These are phyloP conservation scores for Colletotrichum siamense DNA, from an alignment of 2,329 filamentous ascomycete species.

Conservation along the genomic window DNA sequence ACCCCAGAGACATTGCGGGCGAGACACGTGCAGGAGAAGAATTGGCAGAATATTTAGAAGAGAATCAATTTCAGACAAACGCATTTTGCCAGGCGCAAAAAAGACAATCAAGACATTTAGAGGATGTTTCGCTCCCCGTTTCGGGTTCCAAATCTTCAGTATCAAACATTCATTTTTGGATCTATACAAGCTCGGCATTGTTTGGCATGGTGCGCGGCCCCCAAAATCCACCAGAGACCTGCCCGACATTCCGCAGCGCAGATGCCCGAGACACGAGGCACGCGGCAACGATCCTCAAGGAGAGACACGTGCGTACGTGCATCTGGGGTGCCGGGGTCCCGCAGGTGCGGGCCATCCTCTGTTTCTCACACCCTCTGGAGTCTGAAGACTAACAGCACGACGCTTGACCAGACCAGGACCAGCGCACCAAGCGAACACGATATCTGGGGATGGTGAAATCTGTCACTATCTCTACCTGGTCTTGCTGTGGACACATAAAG, in stretches of 20 bases:
- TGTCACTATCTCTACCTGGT: neutral
- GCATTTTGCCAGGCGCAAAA: slow-evolving; percentile 10
- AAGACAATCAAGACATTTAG: neutral
- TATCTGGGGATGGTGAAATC: neutral
- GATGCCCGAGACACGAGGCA: neutral
- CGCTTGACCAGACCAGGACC: neutral
- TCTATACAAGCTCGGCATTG: neutral
- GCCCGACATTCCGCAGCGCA: neutral
- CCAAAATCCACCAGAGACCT: neutral
- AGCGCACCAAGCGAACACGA: neutral
- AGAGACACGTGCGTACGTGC: neutral
- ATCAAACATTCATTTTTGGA: neutral
- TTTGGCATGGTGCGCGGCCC: neutral
- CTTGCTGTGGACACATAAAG: slow-evolving; percentile 79
- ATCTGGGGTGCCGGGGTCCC: neutral
- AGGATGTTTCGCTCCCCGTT: neutral
- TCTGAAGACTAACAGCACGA: neutral
- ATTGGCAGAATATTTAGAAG: neutral
- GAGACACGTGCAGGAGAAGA: neutral
- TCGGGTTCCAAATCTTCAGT: neutral
- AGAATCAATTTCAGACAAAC: neutral
- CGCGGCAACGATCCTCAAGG: neutral
- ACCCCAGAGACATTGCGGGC: neutral
- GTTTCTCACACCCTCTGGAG: neutral
- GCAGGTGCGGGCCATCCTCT: neutral